These are phyloP conservation scores for Primulina tabacum DNA, from an alignment of 257 asterid species.

Conservation along the genomic window DNA sequence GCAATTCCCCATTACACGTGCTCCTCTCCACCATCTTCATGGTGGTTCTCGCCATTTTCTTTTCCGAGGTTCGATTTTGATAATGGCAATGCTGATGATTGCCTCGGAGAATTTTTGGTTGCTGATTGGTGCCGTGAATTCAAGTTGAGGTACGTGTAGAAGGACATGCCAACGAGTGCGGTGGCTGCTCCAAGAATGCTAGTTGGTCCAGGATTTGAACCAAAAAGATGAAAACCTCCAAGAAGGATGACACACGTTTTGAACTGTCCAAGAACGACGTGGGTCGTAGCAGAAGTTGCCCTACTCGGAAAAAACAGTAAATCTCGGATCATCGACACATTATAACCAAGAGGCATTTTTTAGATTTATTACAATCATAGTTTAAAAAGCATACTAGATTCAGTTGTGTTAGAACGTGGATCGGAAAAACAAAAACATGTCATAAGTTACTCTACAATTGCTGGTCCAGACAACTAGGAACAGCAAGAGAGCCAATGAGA, in stretches of 20 bases:
- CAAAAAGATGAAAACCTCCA: slow-evolving; percentile 79
- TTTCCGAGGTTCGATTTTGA: slow-evolving; percentile 75
- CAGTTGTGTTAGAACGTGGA: too few relatives aligned
- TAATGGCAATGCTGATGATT: slow-evolving; percentile 50
- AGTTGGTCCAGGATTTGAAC: slow-evolving; percentile 81
- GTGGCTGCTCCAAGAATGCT: slow-evolving; percentile 79
- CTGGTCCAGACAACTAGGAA: too few relatives aligned
- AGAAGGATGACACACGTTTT: slow-evolving; percentile 91
- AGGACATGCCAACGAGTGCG: slow-evolving; percentile 83
- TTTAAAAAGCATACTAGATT: too few relatives aligned
- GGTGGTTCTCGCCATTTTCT: slow-evolving; percentile 53
- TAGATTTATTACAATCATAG: too few relatives aligned
- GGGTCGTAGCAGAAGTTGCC: slow-evolving; percentile 97
- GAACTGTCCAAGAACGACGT: slow-evolving; percentile 95
- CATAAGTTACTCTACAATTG: neutral
- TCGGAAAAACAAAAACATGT: neutral
- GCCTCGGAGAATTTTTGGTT: slow-evolving; percentile 35
- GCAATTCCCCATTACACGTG: slow-evolving; percentile 36
- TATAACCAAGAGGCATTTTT: neutral
- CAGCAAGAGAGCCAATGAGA: neutral
- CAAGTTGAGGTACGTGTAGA: slow-evolving; percentile 85
- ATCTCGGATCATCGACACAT: neutral
- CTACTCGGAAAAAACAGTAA: slow-evolving; percentile 30
- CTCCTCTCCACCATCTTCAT: slow-evolving; percentile 51
- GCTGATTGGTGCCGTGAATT: slow-evolving; percentile 49